Evolutionary conservation across 257 asterid genomes (phyloP), one percentile per base, ranked within the genome.

Genomic region (Solanum bulbocastanum): DNA sequence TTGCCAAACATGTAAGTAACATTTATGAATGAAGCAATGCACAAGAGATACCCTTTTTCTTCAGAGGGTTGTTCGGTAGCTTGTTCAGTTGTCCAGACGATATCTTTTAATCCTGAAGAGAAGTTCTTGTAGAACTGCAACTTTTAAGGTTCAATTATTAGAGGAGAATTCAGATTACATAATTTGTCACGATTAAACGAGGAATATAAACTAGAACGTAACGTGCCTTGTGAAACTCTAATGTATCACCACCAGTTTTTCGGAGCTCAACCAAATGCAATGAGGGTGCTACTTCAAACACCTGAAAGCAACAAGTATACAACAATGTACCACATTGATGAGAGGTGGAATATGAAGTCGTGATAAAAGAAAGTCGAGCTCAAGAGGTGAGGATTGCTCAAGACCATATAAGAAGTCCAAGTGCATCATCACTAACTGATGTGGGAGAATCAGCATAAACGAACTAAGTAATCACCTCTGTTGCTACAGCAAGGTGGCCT

Each of bases 261-360:
- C 94, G 92, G 66, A 95, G 96, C 93, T 95, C 98, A 84, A 95
- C 98, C 93, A 94, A 91, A 88, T 95, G 98, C 91, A 95, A 66
- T 1, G 95, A 91, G 74, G 98, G 98, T 83, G 98, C 98, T 88
- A 95, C 96, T 93, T 95, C 98, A 87, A 95, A 95, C 60, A 93
- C 98, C 98, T 95, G 91, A 66, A 44, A 73, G 23, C 74, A 52
- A 71, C 86, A 88, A 89, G 69, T 62, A 60, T 14, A 35, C 78
- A 88, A 27, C 13, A 87, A 71, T 79, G 9, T n/a, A 78, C 10
- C 0, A 39, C 36, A 15, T 27, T 16, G 18, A 8, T 44, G 66
- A 46, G 68, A 81, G 40, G 85, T 52, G 42, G 11, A 76, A 76
- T 20, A 40, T 6, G 23, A 76, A 76, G 83, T 76, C 14, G 16